Base-by-base conservation (phyloP, 371 early-diverging fungal species). In the Mucor racemosus region DNA sequence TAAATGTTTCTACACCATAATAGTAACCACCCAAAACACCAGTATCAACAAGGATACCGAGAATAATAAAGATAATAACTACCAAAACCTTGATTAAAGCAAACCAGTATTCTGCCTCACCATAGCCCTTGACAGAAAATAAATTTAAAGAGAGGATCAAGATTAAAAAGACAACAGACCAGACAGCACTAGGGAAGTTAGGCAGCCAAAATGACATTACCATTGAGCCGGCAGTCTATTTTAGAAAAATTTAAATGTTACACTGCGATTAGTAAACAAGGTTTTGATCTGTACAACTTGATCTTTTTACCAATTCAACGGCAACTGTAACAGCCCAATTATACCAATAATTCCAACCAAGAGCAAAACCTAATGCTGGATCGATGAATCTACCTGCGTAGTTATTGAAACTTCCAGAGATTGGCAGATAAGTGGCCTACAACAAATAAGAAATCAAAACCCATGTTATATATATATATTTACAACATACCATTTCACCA, bases 311-410 rank as follows among this genome's bases (percentile, higher is more conserved):
- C 54, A 79, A 64, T 74, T 95, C 95, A 9, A 91, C 88, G 33
- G 93, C 92, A 15, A 92, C 86, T 7, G 94, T 91, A 31, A 94
- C 80, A 56, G 92, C 87, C 95, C 96, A 94, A 59, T 91, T 92
- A 62, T 86, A 87, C 70, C 72, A 73, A 77, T 93, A 91, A 69
- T 88, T 90, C 93, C 91, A 94, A 48, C 94, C 94, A 53, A 94
- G 82, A 34, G 94, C 91, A 79, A 94, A 94, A 2, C 92, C 93
- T 6, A 93, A 76, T n/a, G 94, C 89, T 6, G 92, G 92, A 74
- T 95, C 95, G 64, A 94, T 83, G 67, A 94, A 95, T 26, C 94
- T 85, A 36, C 88, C 85, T 5, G 91, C 94, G 75, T 92, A 93
- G 38, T 89, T 88, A 68, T 92, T 93, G 85, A 96, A 94, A 35